phyloP scores from a whole-genome alignment of 306 rosid species.

The Corylus heterophylla region DNA sequence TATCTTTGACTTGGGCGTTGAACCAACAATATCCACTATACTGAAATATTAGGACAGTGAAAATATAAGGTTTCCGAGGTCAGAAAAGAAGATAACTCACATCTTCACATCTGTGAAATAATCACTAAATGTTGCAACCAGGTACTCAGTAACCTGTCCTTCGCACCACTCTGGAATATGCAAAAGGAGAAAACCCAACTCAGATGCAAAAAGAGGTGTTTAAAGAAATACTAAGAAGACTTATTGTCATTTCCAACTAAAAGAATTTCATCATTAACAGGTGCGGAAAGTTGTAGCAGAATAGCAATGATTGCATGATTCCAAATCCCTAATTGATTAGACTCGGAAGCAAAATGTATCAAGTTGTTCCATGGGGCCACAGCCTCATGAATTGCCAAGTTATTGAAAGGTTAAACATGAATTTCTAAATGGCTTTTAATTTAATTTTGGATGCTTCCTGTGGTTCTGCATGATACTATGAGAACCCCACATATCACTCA shows the following conservation, averaged over 20 bases:
- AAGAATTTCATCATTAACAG: slow-evolving; percentile 13
- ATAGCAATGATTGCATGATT: slow-evolving; percentile 6
- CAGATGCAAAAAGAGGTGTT: slow-evolving; percentile 12
- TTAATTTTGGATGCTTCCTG: not conserved
- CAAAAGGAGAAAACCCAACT: slow-evolving; percentile 22
- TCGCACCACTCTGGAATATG: slow-evolving; percentile 83
- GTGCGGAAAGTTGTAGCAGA: slow-evolving; percentile 21
- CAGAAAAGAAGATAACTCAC: slow-evolving; percentile 53
- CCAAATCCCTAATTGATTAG: slow-evolving; percentile 17
- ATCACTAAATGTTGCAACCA: slow-evolving; percentile 93
- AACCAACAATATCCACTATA: slow-evolving; percentile 17
- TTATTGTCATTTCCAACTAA: not conserved
- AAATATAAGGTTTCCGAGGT: slow-evolving; percentile 19
- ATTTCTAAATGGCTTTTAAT: no score
- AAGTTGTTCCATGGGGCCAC: not conserved
- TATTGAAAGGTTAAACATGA: not conserved
- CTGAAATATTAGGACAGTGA: slow-evolving; percentile 1
- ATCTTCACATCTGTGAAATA: slow-evolving; percentile 89
- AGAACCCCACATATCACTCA: not conserved
- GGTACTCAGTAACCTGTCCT: slow-evolving; percentile 89
- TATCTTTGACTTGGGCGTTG: not conserved
- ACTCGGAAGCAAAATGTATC: slow-evolving; percentile 14
- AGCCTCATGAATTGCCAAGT: not conserved
- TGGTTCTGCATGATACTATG: not conserved
- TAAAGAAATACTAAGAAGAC: slow-evolving; percentile 22